phyloP scores from a whole-genome alignment of 257 asterid genomes.

The Solanum rostratum region DNA sequence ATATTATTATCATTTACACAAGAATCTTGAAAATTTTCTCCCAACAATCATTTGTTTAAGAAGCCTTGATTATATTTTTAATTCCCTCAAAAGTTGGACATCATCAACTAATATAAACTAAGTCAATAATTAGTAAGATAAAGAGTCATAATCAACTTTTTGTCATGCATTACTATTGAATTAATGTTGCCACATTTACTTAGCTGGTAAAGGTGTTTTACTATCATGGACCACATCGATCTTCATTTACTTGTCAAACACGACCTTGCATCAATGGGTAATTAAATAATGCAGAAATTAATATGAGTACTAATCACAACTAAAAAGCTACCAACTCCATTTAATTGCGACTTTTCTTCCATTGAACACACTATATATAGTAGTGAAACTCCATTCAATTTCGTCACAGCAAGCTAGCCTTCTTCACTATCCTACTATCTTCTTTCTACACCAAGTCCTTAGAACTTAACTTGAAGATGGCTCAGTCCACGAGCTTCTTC shows the following conservation, averaged over 20 bases:
- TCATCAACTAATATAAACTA: background rate
- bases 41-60: background rate
- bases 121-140: background rate
- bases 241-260: background rate
- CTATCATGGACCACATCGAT: background rate
- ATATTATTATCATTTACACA: background rate
- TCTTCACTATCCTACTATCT: background rate
- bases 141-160: background rate
- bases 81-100: background rate
- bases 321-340: conserved; percentile 51
- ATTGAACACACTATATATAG: conserved; percentile 24
- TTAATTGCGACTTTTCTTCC: background rate
- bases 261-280: conserved; percentile 2
- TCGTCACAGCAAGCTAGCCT: conserved; percentile 17
- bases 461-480: conserved; percentile 18
- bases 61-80: background rate
- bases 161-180: background rate
- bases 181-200: background rate
- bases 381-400: conserved; percentile 2
- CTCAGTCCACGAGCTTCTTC: conserved; percentile 26
- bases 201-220: background rate
- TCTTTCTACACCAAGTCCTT: background rate
- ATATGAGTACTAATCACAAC: conserved; percentile 7
- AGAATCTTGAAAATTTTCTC: background rate
- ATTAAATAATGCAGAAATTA: background rate